Evolutionary conservation across 2,329 filamentous ascomycete genomes (phyloP), one percentile per base, ranked within the genome.

Genomic region (Biscogniauxia mediterranea): DNA sequence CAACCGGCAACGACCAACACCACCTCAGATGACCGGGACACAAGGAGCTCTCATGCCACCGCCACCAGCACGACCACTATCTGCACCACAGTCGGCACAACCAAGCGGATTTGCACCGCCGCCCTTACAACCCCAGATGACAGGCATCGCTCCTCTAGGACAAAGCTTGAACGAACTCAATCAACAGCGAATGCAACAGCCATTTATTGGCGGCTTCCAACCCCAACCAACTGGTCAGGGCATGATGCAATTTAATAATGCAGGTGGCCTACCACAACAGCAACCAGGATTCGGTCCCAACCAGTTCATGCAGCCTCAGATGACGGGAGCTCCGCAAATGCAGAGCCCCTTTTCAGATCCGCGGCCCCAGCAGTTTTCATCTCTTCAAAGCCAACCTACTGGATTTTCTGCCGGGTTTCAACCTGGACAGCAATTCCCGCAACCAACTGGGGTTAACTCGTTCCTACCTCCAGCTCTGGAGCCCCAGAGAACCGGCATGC

Each of bases 51-150:
- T 96, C 46, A 85, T 93, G 64, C 85, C 89, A 55, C 92, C 93
- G 7, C 92, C 86, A 19, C 92, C 93, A 11, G 85, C 88, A 57
- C 85, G 95, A 63, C 90, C 95, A 7, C 83, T 95, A 13, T 97
- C 94, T 50, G 94, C 95, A 49, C 94, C 95, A 25, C 90, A 92
- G 73, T 90, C 92, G 58, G 89, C 86, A 55, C 89, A 90, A 71
- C 87, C 87, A 53, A 93, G 84, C 74, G 83, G 82, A 4, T 95
- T 96, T 74, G 84, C 85, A 7, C 85, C 89, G 19, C 87, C 91
- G 55, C 88, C 91, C 17, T 77, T 97, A 67, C 89, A 93, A 73
- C 88, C 92, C 57, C 94, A 97, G 73, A 85, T 93, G 75, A 97
- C 95, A 5, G 93, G 94, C 8, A 81, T 91, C 59, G 89, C 90